Base-by-base conservation (phyloP, 331 rosid species). In the Phaseolus coccineus region DNA sequence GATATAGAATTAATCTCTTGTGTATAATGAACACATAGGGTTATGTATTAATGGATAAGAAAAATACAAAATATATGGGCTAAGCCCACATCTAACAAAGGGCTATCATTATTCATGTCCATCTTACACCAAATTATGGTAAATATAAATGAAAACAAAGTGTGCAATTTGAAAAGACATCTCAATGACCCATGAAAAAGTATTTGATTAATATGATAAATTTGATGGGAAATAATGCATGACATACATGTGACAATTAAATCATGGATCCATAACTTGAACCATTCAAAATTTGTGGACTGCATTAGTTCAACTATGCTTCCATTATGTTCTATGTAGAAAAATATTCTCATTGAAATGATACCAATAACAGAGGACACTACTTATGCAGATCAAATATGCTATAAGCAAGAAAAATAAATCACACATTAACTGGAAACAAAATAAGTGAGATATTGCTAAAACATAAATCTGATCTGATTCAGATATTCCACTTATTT, bases 201-300 rank as follows among this genome's bases (percentile, higher is more conserved):
- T 35, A 50, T 71, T 72, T 37, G 28, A 72, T 16, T 44, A 51
- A 39, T 46, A 9, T 50, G 37, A 50, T 63, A 62, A 2, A 58
- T 50, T 51, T 51, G 46, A 6, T 16, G 37, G 40, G 59, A 51
- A 61, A 56, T 37, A 50, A 80, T 72, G 37, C 50, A 61, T 50
- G 37, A 44, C 22, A 22, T 71, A 79, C 25, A 22, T 3, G 51
- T 31, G 31, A 12, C 24, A 58, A 11, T 22, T 59, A 59, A 57
- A 79, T 39, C 39, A 50, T 57, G 62, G 28, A 80, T 25, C 58
- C 56, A 61, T 63, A 57, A n/a, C 65, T 46, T 79, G n/a, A 59
- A 56, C 46, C 58, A 61, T 16, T 42, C 27, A 27, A 58, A 44
- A 57, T 37, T 25, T 73, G 61, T 24, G 68, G 28, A 39, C 33